A percentile compares a stretch with the other conserved stretches of the same genome.
phyloP scores from a whole-genome alignment of 78 protist species.

The Fonticula alba region DNA sequence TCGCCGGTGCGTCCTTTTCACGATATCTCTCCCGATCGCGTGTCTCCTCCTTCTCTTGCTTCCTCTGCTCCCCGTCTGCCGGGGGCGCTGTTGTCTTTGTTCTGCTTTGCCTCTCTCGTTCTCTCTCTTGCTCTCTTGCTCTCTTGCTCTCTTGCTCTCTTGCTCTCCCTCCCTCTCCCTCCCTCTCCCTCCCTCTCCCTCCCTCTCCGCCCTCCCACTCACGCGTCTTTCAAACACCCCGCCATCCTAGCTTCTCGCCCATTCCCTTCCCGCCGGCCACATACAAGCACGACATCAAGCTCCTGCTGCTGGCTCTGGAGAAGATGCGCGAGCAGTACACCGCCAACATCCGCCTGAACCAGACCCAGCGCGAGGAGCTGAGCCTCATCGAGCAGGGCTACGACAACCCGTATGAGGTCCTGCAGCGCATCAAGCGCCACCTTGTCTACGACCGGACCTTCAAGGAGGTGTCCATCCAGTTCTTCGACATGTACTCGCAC shows the following conservation, averaged over 20 bases:
- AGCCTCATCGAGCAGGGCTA: conserved; percentile 97
- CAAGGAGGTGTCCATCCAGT: conserved; percentile 91
- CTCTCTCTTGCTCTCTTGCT: not conserved
- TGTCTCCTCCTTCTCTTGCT: too few species aligned
- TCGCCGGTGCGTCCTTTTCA: conserved; percentile 2
- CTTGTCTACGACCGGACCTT: conserved; percentile 89
- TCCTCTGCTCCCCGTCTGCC: too few species aligned
- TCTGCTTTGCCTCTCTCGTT: too few species aligned
- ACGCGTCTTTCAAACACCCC: too few species aligned
- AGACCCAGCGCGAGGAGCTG: conserved; percentile 93
- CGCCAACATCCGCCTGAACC: conserved; percentile 82
- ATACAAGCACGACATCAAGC: conserved; percentile 98
- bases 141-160: not conserved
- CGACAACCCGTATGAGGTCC: conserved; percentile 98
- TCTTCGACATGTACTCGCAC: conserved; percentile 90
- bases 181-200: not conserved
- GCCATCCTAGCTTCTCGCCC: conserved; percentile 77
- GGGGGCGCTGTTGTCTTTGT: too few species aligned
- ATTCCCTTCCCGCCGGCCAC: conserved; percentile 97
- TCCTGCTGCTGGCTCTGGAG: conserved; percentile 93
- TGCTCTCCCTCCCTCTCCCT: not conserved
- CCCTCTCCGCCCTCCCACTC: too few species aligned
- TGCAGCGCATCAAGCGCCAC: conserved; percentile 93
- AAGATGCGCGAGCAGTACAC: conserved; percentile 84
- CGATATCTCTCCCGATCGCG: too few species aligned